phyloP scores from a whole-genome alignment of 768 basidiomycete species.

The Calocybe cyanea region DNA sequence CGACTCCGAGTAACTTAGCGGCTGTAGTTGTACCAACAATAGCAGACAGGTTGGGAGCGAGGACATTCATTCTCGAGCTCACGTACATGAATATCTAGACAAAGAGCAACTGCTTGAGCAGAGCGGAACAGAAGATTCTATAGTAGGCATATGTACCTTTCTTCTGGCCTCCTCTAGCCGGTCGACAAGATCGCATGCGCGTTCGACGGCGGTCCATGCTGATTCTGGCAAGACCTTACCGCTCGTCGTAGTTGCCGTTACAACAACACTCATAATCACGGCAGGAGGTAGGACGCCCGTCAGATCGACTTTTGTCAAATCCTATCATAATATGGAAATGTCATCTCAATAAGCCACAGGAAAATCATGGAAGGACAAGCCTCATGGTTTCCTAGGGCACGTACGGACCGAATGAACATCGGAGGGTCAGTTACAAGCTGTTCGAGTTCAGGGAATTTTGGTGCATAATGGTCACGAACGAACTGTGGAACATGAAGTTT shows the following conservation, averaged over 20 bases:
- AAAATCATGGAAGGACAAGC: constrained; percentile 30
- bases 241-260: constrained; percentile 89
- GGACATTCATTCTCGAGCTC: constrained; percentile 96
- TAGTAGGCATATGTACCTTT: too few relatives aligned
- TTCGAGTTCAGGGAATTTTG: constrained; percentile 95
- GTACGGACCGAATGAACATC: constrained; percentile 90
- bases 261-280: constrained; percentile 92
- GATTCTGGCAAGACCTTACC: constrained; percentile 67
- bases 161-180: constrained; percentile 86
- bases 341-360: not conserved
- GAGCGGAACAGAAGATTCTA: constrained; percentile 6
- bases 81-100: constrained; percentile 95
- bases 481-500: constrained; percentile 48
- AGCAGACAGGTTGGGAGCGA: constrained; percentile 97
- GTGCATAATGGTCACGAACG: constrained; percentile 94
- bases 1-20: constrained; percentile 95
- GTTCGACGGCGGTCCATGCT: constrained; percentile 78
- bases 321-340: constrained; percentile 37
- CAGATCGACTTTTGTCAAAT: constrained; percentile 83
- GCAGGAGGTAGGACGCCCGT: constrained; percentile 79
- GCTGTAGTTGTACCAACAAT: constrained; percentile 99
- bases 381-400: constrained; percentile 81
- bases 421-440: constrained; percentile 89
- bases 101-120: not conserved
- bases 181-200: constrained; percentile 87